Evolutionary conservation across 192 early-diverging fungal species (phyloP), one percentile per base, ranked within the genome.

Genomic region (Podila epigama): DNA sequence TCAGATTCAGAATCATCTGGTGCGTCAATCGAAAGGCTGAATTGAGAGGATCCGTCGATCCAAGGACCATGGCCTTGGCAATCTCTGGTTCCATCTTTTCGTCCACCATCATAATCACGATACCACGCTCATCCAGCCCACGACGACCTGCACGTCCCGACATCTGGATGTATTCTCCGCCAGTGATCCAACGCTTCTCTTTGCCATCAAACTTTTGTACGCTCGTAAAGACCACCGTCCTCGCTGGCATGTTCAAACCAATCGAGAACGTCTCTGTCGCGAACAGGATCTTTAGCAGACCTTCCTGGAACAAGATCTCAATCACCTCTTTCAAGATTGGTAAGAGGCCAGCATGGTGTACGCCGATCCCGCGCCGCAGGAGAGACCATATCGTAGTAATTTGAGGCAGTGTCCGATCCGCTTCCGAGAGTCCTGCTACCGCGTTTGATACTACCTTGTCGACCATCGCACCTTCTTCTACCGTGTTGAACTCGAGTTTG

Each of bases 141-240:
- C 96, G 90, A 16, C 96, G 86, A 33, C 96, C 96, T 18, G 96
- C 96, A 66, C 96, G 92, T 31, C 96, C 96, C 69, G 91, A 93
- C 96, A 98, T 98, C 79, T 98, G 96, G 79, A 97, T 98, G 81
- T 98, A 98, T 81, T 98, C 96, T 63, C 96, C 96, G 20, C 87
- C 87, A 63, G 88, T 84, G 22, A 84, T 60, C 80, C 61, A 94
- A 58, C 96, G 86, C 25, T 79, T 84, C 34, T 91, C 87, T 54
- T 89, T 89, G 60, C 96, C 96, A 75, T 98, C 96, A 63, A 87
- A 97, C 66, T 98, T 98, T 56, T 89, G 87, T 7, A 95, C 90
- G 28, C 89, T 85, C 0, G 96, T 96, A 66, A 98, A 98, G 10
- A 98, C 94, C 13, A 98, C 96, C 1, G 96, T 97, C 60, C 94